A percentile compares a stretch with the other conserved stretches of the same genome.
phyloP scores from a whole-genome alignment of 371 early-diverging fungal genomes.

The Apophysomyces elegans region DNA sequence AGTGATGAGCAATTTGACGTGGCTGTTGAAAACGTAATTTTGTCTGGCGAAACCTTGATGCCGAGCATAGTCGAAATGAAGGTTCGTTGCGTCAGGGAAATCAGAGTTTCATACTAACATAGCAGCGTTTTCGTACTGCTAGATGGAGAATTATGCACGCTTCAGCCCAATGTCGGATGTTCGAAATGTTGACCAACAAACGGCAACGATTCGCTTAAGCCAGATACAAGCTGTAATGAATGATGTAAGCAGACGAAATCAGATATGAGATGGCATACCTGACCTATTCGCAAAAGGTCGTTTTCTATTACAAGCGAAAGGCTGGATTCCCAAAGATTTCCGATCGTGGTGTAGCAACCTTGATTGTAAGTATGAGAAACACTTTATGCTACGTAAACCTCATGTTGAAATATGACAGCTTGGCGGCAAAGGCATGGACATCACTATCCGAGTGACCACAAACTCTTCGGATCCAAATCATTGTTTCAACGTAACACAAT shows the following conservation, averaged over 20 bases:
- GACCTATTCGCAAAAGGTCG: constrained; percentile 36
- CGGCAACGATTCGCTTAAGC: constrained; percentile 26
- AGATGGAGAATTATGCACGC: constrained; percentile 37
- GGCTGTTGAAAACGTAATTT: constrained; percentile 62
- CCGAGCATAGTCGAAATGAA: constrained; percentile 63
- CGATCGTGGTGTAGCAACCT: constrained; percentile 62
- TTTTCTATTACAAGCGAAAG: constrained; percentile 64
- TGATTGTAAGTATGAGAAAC: constrained; percentile 24
- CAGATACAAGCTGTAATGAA: constrained; percentile 36
- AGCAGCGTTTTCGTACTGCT: neutral
- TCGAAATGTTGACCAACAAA: constrained; percentile 47
- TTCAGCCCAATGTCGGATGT: constrained; percentile 41
- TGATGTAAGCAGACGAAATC: constrained; percentile 22
- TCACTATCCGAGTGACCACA: constrained; percentile 36
- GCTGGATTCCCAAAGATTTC: constrained; percentile 55
- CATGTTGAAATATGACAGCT: constrained; percentile 39
- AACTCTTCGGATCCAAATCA: constrained; percentile 33
- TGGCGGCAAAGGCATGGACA: constrained; percentile 55
- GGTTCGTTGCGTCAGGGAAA: constrained; percentile 29
- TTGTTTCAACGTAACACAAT: constrained; percentile 38
- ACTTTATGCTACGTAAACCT: neutral
- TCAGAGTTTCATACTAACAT: neutral
- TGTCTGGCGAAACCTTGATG: constrained; percentile 59
- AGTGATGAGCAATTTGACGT: constrained; percentile 58
- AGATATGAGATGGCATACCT: constrained; percentile 12